Percentiles rank a stretch among this genome's conserved stretches.
phyloP scores from a whole-genome alignment of 768 basidiomycete species.

The Lactifluus volemus region DNA sequence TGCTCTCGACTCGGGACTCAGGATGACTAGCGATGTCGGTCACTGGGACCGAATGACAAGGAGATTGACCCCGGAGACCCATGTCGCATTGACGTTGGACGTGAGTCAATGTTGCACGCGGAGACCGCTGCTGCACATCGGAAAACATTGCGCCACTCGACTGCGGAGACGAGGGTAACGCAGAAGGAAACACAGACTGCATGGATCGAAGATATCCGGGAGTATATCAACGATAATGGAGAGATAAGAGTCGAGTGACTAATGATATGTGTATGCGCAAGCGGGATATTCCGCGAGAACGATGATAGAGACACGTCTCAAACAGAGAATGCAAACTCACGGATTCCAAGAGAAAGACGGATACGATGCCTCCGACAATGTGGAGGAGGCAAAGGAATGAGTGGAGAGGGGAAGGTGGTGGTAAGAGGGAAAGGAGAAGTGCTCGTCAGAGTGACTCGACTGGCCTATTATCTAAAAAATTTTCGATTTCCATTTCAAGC shows the following conservation, averaged over 20 bases:
- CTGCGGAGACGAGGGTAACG: slow-evolving; percentile 10
- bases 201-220: slow-evolving; percentile 12
- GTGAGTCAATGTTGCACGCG: slow-evolving; percentile 19
- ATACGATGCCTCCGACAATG: slow-evolving; percentile 16
- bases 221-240: background rate
- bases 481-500: slow-evolving; percentile 17
- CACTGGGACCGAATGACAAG: background rate
- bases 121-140: slow-evolving; percentile 17
- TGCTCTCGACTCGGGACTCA: slow-evolving; percentile 26
- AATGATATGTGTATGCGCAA: slow-evolving; percentile 8
- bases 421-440: slow-evolving; percentile 2
- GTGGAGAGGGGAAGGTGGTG: background rate
- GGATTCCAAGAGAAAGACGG: slow-evolving; percentile 8
- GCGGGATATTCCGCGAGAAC: slow-evolving; percentile 15
- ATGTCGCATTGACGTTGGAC: slow-evolving; percentile 20
- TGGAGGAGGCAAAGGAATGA: background rate
- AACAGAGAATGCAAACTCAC: slow-evolving; percentile 21
- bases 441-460: slow-evolving; percentile 4
- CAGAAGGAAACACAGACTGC: slow-evolving; percentile 12
- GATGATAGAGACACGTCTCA: slow-evolving; percentile 18
- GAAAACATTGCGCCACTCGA: slow-evolving; percentile 12
- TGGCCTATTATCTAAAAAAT: slow-evolving; percentile 11
- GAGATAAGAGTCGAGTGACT: slow-evolving; percentile 9
- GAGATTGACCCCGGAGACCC: slow-evolving; percentile 12
- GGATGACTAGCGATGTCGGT: slow-evolving; percentile 7